Evolutionary conservation across 2,329 filamentous ascomycete species (phyloP).

Genomic region (Pseudopyrenochaeta lycopersici): DNA sequence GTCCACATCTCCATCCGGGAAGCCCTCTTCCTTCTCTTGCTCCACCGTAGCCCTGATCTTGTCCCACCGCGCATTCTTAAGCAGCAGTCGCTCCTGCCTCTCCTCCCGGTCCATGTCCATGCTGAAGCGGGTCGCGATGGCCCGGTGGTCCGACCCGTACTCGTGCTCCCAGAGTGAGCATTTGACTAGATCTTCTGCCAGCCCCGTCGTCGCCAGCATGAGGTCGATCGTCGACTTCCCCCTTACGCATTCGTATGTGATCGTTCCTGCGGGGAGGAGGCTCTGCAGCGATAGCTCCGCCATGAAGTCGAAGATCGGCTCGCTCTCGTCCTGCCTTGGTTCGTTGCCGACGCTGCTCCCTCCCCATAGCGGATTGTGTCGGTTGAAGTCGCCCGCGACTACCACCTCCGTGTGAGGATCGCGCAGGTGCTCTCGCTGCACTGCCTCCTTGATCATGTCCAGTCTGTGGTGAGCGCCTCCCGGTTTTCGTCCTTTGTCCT

Average conservation of each 20-base stretch:
- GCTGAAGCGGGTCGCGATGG: conserved; percentile 19
- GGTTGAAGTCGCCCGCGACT: conserved; percentile 19
- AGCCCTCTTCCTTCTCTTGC: not conserved
- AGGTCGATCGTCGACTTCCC: conserved; percentile 17
- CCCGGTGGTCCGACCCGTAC: conserved; percentile 18
- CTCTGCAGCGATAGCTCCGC: conserved; percentile 18
- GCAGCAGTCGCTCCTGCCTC: conserved; percentile 15
- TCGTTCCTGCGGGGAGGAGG: conserved; percentile 12
- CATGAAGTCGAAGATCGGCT: conserved; percentile 23
- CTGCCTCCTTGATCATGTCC: conserved; percentile 10
- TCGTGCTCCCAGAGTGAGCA: conserved; percentile 14
- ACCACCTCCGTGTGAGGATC: conserved; percentile 10
- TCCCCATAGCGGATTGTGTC: conserved; percentile 19
- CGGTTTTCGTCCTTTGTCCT: conserved; percentile 6
- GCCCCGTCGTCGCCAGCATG: conserved; percentile 11
- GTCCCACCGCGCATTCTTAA: conserved; percentile 24
- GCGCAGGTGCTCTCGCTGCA: conserved; percentile 13
- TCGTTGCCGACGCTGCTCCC: conserved; percentile 9
- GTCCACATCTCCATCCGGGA: conserved; percentile 7
- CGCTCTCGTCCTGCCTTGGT: conserved; percentile 13
- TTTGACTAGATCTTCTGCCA: conserved; percentile 11
- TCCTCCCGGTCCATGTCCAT: conserved; percentile 3
- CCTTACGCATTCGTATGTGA: conserved; percentile 3
- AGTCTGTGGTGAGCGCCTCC: conserved; percentile 14
- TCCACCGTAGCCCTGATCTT: conserved; percentile 13